Evolutionary conservation across 306 rosid species (phyloP), one percentile per base, ranked within the genome.

Genomic region (Gillenia trifoliata): DNA sequence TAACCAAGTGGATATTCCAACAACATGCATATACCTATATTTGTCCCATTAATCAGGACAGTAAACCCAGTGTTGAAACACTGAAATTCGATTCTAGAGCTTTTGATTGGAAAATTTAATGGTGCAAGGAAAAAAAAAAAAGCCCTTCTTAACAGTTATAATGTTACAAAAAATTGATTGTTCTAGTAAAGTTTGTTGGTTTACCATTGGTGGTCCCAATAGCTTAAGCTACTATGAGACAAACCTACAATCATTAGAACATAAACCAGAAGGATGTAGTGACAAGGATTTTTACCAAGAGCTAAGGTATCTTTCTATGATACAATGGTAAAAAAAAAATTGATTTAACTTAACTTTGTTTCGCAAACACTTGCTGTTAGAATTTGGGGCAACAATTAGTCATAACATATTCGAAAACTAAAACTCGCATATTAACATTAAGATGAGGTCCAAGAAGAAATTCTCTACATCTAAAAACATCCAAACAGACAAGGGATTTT

Each of bases 401-500:
- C 9, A 22, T 33, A 71, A 34, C n/a, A 36, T 23, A 50, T 33
- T 41, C 50, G 5, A 23, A 55, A 8, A 36, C 25, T 71, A 8
- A 55, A 71, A 40, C 50, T 40, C 2, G 5, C 20, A 26, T 25
- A 57, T 29, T 41, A 59, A 40, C 68, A 26, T 11, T 11, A 10
- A 59, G 31, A 34, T 33, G 66, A 38, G 30, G 38, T 57, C 25
- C 66, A 72, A 72, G 64, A 13, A 6, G 64, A 28, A 22, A 31
- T 28, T 66, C 4, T 22, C 73, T 56, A 56, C 8, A 68, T n/a
- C 77, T 30, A 29, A 63, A 69, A 75, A 16, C 22, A 72, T 63
- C 56, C 54, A 56, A 68, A 77, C 71, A 77, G 64, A 71, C 33
- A 75, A 74, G 67, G 62, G 56, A 60, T 28, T 57, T 65, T 13